These are phyloP conservation scores for Aureobasidium sp. DNA, from an alignment of 2,329 filamentous ascomycete species.

Conservation along the genomic window DNA sequence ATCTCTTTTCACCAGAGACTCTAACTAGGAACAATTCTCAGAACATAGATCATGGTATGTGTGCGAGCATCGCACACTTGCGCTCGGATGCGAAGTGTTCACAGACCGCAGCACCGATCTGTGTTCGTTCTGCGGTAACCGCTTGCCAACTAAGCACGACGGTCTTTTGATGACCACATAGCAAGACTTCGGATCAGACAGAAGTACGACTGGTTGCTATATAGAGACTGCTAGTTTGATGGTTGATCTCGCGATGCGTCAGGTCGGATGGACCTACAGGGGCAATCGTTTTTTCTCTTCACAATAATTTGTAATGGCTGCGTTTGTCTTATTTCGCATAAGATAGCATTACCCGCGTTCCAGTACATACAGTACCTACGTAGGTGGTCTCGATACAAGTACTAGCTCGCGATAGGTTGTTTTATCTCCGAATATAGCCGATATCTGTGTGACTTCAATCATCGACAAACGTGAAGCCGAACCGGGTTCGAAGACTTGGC, in stretches of 20 bases:
- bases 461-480: not conserved
- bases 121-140: not conserved
- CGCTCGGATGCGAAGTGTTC: not conserved
- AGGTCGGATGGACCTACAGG: not conserved
- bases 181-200: not conserved
- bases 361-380: not conserved
- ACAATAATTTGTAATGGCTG: too few species aligned
- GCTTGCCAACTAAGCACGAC: not conserved
- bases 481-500: not conserved
- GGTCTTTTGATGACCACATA: not conserved
- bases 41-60: not conserved
- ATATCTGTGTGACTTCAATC: not conserved
- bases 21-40: not conserved
- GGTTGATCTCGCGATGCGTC: not conserved
- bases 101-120: not conserved
- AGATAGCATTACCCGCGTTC: not conserved
- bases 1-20: not conserved
- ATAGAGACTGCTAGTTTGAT: not conserved
- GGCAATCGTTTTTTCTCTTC: too few species aligned
- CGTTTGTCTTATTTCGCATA: not conserved
- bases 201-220: not conserved
- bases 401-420: not conserved
- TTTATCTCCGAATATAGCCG: conserved; percentile 3
- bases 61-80: not conserved
- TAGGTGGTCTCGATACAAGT: not conserved